A percentile compares a stretch with the other conserved stretches of the same genome.
phyloP scores from a whole-genome alignment of 2,329 filamentous ascomycete species.

The Claviceps arundinis region DNA sequence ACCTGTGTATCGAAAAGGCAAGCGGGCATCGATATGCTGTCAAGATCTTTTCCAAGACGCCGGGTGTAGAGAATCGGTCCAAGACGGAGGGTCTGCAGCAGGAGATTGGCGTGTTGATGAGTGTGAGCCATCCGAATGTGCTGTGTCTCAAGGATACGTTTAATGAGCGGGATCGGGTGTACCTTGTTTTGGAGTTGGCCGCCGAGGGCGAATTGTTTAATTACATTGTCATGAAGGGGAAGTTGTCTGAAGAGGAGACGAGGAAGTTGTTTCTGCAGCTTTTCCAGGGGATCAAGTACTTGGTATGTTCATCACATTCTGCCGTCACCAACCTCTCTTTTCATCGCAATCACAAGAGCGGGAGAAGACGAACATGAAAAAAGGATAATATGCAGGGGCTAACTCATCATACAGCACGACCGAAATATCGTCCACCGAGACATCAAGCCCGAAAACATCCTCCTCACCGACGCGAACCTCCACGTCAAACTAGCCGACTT shows the following conservation, averaged over 20 bases:
- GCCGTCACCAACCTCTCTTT: neutral
- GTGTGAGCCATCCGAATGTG: conserved; percentile 88
- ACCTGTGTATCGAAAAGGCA: conserved; percentile 75
- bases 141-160: conserved; percentile 92
- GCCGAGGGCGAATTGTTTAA: conserved; percentile 94
- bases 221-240: conserved; percentile 80
- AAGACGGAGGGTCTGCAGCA: conserved; percentile 82
- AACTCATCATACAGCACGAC: conserved; percentile 57
- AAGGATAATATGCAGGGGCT: neutral
- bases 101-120: conserved; percentile 92
- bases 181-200: conserved; percentile 81
- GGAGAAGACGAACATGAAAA: neutral
- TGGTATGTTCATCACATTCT: conserved; percentile 46
- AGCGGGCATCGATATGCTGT: conserved; percentile 77
- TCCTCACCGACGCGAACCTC: conserved; percentile 73
- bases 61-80: conserved; percentile 68
- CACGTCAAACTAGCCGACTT: conserved; percentile 92
- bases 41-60: conserved; percentile 83
- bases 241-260: conserved; percentile 70
- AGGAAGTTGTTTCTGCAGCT: conserved; percentile 82
- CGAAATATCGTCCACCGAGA: conserved; percentile 95
- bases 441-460: conserved; percentile 94
- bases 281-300: conserved; percentile 86
- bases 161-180: conserved; percentile 80
- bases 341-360: too few species aligned